These are phyloP conservation scores for Rhodotorula glutinis DNA, from an alignment of 1,284 basidiomycete species.

Conservation along the genomic window DNA sequence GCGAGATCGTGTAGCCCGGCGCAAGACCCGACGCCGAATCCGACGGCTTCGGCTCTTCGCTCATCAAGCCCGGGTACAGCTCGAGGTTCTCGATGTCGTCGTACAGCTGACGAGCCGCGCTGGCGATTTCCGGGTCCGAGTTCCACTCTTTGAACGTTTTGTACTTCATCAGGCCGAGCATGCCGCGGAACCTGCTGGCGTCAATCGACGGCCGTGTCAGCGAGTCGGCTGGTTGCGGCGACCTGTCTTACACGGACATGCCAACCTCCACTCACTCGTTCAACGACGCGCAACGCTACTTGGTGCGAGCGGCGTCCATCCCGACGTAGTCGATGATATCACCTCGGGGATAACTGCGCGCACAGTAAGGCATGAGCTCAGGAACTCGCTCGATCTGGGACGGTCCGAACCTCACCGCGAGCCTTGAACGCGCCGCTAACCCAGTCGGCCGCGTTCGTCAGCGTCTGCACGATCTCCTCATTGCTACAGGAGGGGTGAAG, in stretches of 20 bases:
- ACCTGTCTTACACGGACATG: background rate
- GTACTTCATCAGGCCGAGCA: constrained; percentile 40
- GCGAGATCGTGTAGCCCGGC: constrained; percentile 61
- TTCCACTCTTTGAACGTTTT: constrained; percentile 65
- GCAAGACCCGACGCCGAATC: constrained; percentile 62
- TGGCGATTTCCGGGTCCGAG: constrained; percentile 65
- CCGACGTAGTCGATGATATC: constrained; percentile 58
- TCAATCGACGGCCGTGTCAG: background rate
- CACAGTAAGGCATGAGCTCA: no score
- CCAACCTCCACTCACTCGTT: constrained; percentile 59
- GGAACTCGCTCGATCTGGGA: no score
- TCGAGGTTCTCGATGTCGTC: constrained; percentile 74
- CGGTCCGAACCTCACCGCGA: constrained; percentile 58
- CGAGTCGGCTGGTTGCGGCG: background rate
- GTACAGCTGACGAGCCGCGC: constrained; percentile 71
- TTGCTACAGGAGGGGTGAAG: constrained; percentile 52
- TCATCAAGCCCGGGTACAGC: constrained; percentile 56
- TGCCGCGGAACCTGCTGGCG: constrained; percentile 40
- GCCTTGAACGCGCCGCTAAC: constrained; percentile 75
- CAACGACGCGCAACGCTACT: constrained; percentile 75
- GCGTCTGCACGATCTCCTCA: constrained; percentile 63
- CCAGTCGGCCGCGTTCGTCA: constrained; percentile 68
- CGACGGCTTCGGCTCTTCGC: constrained; percentile 72
- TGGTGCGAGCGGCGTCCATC: constrained; percentile 43
- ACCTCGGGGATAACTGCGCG: constrained; percentile 67